Evolutionary conservation across 306 rosid species (phyloP), one percentile per base, ranked within the genome.

Genomic region (Vicia faba): DNA sequence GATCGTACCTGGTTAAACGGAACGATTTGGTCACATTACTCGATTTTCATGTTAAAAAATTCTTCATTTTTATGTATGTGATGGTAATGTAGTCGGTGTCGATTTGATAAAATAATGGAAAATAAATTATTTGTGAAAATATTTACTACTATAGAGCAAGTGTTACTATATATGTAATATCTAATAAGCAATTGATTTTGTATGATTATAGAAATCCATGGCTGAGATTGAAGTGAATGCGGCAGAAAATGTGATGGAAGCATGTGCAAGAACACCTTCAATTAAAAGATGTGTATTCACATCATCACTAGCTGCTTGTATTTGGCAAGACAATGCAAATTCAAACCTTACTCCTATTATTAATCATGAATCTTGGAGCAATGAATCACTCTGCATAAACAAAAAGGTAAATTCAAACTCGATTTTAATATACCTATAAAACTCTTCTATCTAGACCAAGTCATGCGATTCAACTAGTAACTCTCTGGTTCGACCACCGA

Each of bases 231-330:
- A 93, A 81, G 89, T 77, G 0, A 85, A 70, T 54, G 92, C 69
- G 3, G 76, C 83, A 14, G 91, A 90, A 84, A 86, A 84, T 79
- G 99, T 93, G 67, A 86, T 93, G 83, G 84, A 75, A 68, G 99
- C 96, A 44, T 93, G 97, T 61, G 83, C 91, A 63, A 76, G 80
- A 79, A 79, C 96, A 55, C 53, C 83, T 19, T 80, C 95, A 0
- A 78, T 93, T 16, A 85, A 82, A 18, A 88, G 78, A 76, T 93
- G 96, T 64, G 92, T 93, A 2, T 67, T 93, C 69, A 93, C 99
- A 28, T 93, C 99, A 39, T 90, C 99, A 20, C 86, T 93, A 38
- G 59, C 80, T 2, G 88, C 99, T 55, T 90, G 97, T 79, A 50
- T 90, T 3, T 90, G 97, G 99, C 84, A 58, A 31, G 77, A 82